A percentile compares a stretch with the other conserved stretches of the same genome.
These are phyloP conservation scores for Xylaria bambusicola DNA, from an alignment of 495 filamentous ascomycete species.

Conservation along the genomic window DNA sequence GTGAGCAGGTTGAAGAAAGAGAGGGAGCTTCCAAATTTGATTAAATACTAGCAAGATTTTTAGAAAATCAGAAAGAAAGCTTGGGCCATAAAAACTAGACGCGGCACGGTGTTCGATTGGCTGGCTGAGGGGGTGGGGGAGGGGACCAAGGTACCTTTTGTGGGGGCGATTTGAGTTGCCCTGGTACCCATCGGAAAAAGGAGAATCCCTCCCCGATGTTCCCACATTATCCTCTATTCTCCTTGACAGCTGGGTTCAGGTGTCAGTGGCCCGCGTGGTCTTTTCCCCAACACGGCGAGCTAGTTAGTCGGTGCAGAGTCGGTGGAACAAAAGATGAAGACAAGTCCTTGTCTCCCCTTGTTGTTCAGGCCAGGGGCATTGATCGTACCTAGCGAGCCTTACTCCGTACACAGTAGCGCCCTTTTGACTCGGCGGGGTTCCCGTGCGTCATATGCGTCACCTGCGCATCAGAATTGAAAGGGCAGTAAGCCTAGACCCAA, in stretches of 20 bases:
- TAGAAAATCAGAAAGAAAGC: conserved; percentile 22
- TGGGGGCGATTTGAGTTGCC: neutral
- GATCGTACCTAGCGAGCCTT: neutral
- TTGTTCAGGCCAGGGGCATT: too few relatives aligned
- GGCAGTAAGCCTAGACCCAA: neutral
- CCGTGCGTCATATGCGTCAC: conserved; percentile 9
- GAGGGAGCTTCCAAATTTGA: conserved; percentile 16
- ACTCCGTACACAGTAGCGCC: neutral
- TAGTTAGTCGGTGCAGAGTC: too few relatives aligned
- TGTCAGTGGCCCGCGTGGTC: neutral
- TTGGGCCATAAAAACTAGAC: neutral
- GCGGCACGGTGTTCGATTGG: neutral
- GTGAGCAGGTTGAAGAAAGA: conserved; percentile 5
- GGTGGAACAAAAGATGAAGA: too few relatives aligned
- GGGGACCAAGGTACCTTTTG: neutral
- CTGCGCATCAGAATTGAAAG: conserved; percentile 3
- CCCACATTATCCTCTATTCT: too few relatives aligned
- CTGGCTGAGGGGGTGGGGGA: neutral
- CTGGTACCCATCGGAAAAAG: conserved; percentile 24
- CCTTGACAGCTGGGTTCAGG: too few relatives aligned
- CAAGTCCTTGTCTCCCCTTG: too few relatives aligned
- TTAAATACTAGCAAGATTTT: conserved; percentile 12
- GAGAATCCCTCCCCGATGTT: neutral
- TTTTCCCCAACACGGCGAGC: too few relatives aligned
- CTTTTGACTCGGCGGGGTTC: neutral